Percentiles rank a stretch among this genome's conserved stretches.
These are phyloP conservation scores for Arachis monticola DNA, from an alignment of 331 rosid species.

Conservation along the genomic window DNA sequence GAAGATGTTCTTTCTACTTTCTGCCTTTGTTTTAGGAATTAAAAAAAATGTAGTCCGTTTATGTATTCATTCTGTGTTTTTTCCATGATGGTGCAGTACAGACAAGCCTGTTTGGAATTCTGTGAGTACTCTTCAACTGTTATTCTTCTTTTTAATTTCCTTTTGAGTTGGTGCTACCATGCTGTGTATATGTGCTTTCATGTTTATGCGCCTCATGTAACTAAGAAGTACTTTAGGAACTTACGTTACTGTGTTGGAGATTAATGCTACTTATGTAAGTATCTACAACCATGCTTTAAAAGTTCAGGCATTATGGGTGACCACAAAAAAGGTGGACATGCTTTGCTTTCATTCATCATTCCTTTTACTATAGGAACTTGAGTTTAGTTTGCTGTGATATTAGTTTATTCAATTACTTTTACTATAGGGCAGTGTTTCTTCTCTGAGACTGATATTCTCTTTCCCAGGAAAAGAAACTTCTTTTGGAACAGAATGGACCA, in stretches of 20 bases:
- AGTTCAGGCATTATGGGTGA: background rate
- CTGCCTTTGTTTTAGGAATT: too few relatives aligned
- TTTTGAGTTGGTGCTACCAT: background rate
- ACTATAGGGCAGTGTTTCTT: conserved; percentile 3
- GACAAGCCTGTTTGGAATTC: conserved; percentile 88
- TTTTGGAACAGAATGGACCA: conserved; percentile 82
- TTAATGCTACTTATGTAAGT: background rate
- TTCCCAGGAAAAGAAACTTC: conserved; percentile 83
- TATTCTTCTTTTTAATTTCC: background rate
- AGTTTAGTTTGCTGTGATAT: conserved; percentile 3
- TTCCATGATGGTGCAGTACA: conserved; percentile 64
- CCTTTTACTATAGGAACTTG: background rate
- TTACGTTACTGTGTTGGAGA: background rate
- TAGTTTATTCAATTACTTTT: conserved; percentile 6
- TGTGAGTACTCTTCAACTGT: conserved; percentile 62
- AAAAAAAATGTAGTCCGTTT: background rate
- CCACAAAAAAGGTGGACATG: background rate
- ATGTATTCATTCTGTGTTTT: conserved; percentile 50
- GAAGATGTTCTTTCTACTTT: too few relatives aligned
- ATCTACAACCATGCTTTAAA: background rate
- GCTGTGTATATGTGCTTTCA: background rate
- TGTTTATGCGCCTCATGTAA: background rate
- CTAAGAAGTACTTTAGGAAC: background rate
- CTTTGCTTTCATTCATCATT: background rate
- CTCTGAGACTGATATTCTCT: conserved; percentile 30